Conservation (phyloP, 345 rosid genomes). For the Tarenaya hassleriana region DNA sequence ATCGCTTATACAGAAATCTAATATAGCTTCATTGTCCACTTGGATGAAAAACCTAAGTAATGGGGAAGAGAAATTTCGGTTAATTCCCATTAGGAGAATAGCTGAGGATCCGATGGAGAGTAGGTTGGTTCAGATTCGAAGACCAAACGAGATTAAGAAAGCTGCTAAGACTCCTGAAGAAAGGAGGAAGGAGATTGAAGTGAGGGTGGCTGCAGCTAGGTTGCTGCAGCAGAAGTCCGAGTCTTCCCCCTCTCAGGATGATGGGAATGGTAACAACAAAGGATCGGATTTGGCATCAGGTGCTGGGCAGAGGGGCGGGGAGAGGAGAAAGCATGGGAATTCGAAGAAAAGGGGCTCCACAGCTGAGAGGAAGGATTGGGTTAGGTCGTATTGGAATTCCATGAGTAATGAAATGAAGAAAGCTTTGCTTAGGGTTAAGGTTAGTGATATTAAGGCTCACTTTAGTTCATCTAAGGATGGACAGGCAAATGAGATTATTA, state of each 20-base stretch:
- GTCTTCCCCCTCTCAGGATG: constrained; percentile 27
- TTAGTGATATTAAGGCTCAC: constrained; percentile 56
- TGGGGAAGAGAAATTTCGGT: constrained; percentile 75
- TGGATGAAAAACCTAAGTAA: constrained; percentile 81
- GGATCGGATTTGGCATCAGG: constrained; percentile 40
- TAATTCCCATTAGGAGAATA: constrained; percentile 67
- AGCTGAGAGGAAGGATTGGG: constrained; percentile 58
- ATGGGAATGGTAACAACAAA: constrained; percentile 39
- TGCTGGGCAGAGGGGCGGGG: constrained; percentile 52
- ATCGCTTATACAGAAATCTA: constrained; percentile 67
- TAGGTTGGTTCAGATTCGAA: constrained; percentile 58
- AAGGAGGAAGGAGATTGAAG: constrained; percentile 91
- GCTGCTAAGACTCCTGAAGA: constrained; percentile 90
- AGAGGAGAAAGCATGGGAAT: constrained; percentile 63
- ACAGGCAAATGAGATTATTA: constrained; percentile 45
- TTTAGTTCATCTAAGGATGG: constrained; percentile 53
- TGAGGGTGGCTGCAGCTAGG: constrained; percentile 86
- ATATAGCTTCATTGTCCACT: constrained; percentile 59
- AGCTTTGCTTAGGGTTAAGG: constrained; percentile 53
- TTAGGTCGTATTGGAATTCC: constrained; percentile 64
- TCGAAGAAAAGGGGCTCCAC: constrained; percentile 49
- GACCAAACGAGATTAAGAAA: constrained; percentile 91
- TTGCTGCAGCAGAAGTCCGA: constrained; percentile 82
- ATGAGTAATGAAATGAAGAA: constrained; percentile 50
- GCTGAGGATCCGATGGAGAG: constrained; percentile 87